These are phyloP conservation scores for Auriscalpium orientale DNA, from an alignment of 768 basidiomycete species.

Conservation along the genomic window DNA sequence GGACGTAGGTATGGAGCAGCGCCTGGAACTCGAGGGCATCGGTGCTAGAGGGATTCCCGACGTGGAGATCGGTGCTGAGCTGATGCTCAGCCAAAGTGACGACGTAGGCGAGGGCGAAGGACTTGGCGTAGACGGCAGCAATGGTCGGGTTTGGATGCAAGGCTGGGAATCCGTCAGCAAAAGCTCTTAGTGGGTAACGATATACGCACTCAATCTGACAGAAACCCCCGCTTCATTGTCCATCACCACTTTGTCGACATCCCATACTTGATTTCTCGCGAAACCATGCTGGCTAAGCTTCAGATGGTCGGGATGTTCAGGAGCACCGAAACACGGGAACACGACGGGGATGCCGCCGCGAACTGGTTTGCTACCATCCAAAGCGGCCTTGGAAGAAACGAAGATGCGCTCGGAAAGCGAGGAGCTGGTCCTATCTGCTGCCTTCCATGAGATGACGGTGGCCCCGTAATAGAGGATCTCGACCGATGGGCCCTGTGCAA, in stretches of 20 bases:
- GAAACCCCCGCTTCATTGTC: constrained; percentile 68
- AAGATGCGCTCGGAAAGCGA: constrained; percentile 65
- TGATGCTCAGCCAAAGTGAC: constrained; percentile 71
- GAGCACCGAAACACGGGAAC: constrained; percentile 87
- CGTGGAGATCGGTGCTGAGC: constrained; percentile 73
- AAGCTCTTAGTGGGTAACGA: no score
- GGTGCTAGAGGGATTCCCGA: constrained; percentile 50
- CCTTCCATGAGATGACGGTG: constrained; percentile 82
- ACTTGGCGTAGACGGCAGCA: constrained; percentile 45
- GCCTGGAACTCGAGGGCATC: constrained; percentile 80
- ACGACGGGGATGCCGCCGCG: constrained; percentile 54
- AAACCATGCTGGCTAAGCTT: constrained; percentile 86
- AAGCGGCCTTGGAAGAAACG: constrained; percentile 66
- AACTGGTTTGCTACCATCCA: constrained; percentile 78
- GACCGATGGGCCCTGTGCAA: constrained; percentile 50
- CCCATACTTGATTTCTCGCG: constrained; percentile 74
- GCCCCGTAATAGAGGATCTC: constrained; percentile 77
- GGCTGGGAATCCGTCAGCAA: constrained; percentile 29
- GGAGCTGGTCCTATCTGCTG: constrained; percentile 27
- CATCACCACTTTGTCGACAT: constrained; percentile 50
- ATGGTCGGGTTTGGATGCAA: constrained; percentile 59
- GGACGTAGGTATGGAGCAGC: constrained; percentile 86
- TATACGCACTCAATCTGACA: constrained; percentile 63
- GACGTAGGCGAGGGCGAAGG: constrained; percentile 72
- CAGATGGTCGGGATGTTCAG: constrained; percentile 63